A percentile compares a stretch with the other conserved stretches of the same genome.
Conservation (phyloP, 2,329 filamentous ascomycete genomes). For the Myotisia sp. region DNA sequence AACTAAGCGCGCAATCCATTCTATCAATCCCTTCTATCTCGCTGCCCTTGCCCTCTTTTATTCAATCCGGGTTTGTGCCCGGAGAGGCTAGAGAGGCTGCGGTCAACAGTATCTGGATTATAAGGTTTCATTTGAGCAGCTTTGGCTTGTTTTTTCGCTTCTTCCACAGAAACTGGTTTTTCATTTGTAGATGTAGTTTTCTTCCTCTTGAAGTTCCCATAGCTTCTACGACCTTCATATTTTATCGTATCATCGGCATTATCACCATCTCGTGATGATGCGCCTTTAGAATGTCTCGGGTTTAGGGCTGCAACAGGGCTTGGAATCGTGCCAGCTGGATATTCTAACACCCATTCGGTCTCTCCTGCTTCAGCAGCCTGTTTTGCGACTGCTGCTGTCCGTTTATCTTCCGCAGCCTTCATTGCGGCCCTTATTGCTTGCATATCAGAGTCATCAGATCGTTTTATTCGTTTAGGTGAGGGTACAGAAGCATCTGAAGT, state of each 20-base stretch:
- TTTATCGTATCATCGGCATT: slow-evolving; percentile 16
- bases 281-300: background rate
- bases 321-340: slow-evolving; percentile 15
- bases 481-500: slow-evolving; percentile 32
- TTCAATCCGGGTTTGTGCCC: too few relatives aligned
- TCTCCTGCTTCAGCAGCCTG: slow-evolving; percentile 32
- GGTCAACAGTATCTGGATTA: too few relatives aligned
- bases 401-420: slow-evolving; percentile 28
- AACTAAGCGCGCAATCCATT: too few relatives aligned
- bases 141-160: too few relatives aligned
- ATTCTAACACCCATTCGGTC: slow-evolving; percentile 31
- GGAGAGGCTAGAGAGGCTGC: too few relatives aligned
- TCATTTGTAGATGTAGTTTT: slow-evolving; percentile 17
- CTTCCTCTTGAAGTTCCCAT: slow-evolving; percentile 28
- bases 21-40: too few relatives aligned
- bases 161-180: too few relatives aligned
- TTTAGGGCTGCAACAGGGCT: too few relatives aligned
- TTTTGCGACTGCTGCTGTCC: slow-evolving; percentile 25
- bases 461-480: slow-evolving; percentile 24
- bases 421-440: slow-evolving; percentile 28
- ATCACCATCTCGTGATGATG: background rate
- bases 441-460: slow-evolving; percentile 24
- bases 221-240: slow-evolving; percentile 24
- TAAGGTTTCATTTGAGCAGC: too few relatives aligned
- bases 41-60: too few relatives aligned